Evolutionary conservation across 805 yeast genomes (phyloP).

Genomic region (Ogataea methylovora): DNA sequence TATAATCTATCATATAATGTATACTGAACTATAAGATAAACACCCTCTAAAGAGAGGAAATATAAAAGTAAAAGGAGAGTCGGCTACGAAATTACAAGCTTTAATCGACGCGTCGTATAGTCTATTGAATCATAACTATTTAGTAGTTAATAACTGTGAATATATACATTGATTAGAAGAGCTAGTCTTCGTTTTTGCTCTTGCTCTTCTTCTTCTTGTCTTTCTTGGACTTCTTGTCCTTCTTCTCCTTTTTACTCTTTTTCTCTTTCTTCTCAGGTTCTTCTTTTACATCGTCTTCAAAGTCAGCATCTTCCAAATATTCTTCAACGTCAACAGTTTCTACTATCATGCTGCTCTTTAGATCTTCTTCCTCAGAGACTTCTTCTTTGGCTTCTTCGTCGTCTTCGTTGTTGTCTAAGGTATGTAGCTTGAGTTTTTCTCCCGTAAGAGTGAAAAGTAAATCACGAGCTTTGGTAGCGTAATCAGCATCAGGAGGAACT

Average conservation of each 20-base stretch:
- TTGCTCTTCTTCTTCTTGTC: slow-evolving; percentile 9
- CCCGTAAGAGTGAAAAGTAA: slow-evolving; percentile 29
- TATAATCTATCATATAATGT: too few species aligned
- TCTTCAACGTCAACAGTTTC: slow-evolving; percentile 34
- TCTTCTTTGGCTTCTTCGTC: slow-evolving; percentile 7
- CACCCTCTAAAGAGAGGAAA: too few species aligned
- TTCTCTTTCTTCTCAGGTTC: slow-evolving; percentile 10
- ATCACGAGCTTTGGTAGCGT: slow-evolving; percentile 33
- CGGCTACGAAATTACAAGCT: too few species aligned
- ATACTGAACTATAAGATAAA: too few species aligned
- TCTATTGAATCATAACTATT: too few species aligned
- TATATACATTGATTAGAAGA: too few species aligned
- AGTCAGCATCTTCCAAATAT: slow-evolving; percentile 1
- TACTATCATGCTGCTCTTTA: slow-evolving; percentile 25
- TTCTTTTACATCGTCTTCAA: slow-evolving; percentile 4
- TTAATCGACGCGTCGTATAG: too few species aligned
- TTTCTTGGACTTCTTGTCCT: slow-evolving; percentile 8
- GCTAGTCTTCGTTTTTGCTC: slow-evolving; percentile 6
- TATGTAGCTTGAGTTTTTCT: slow-evolving; percentile 27
- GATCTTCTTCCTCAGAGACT: slow-evolving; percentile 5
- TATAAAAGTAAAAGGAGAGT: too few species aligned
- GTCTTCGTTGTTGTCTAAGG: slow-evolving; percentile 14
- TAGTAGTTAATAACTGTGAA: too few species aligned
- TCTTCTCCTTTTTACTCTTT: slow-evolving; percentile 10
- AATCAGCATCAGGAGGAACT: slow-evolving; percentile 26